Evolutionary conservation across 1,284 basidiomycete genomes (phyloP).

Genomic region (Naganishia albida): DNA sequence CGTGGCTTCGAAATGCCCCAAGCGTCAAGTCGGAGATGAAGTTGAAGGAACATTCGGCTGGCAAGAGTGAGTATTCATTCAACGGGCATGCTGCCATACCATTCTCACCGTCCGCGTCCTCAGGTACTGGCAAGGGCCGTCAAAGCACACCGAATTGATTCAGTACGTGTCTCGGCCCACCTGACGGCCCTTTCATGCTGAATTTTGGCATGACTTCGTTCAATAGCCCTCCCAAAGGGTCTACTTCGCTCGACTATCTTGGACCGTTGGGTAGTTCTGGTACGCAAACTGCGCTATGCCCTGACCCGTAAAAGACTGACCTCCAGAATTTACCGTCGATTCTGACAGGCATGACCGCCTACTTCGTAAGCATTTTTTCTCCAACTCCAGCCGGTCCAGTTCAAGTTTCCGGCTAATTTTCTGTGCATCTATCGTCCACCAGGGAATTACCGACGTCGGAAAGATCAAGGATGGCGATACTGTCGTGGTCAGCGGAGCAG

Average conservation of each 20-base stretch:
- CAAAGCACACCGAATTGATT: conserved; percentile 27
- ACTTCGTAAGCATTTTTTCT: conserved; percentile 62
- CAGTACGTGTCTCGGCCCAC: conserved; percentile 18
- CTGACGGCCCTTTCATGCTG: neutral
- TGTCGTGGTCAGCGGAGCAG: conserved; percentile 82
- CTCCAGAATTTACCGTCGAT: neutral
- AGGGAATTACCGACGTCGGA: conserved; percentile 80
- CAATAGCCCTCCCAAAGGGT: conserved; percentile 59
- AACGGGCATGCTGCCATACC: too few species aligned
- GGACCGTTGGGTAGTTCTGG: conserved; percentile 73
- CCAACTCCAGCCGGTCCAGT: neutral
- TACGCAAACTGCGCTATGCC: conserved; percentile 37
- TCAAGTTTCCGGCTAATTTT: neutral
- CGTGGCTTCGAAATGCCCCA: conserved; percentile 59
- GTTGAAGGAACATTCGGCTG: conserved; percentile 61
- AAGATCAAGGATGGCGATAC: conserved; percentile 77
- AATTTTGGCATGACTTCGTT: neutral
- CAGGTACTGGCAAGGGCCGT: conserved; percentile 30
- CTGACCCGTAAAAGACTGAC: neutral
- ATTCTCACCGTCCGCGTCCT: neutral
- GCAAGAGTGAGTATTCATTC: conserved; percentile 62
- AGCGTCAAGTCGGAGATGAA: conserved; percentile 64
- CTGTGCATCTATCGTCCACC: neutral
- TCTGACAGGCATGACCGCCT: conserved; percentile 71
- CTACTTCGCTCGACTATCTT: conserved; percentile 68